Evolutionary conservation across 1,139 yeast genomes (phyloP), one percentile per base, ranked within the genome.

Genomic region (Debaryomycetaceae sp.): DNA sequence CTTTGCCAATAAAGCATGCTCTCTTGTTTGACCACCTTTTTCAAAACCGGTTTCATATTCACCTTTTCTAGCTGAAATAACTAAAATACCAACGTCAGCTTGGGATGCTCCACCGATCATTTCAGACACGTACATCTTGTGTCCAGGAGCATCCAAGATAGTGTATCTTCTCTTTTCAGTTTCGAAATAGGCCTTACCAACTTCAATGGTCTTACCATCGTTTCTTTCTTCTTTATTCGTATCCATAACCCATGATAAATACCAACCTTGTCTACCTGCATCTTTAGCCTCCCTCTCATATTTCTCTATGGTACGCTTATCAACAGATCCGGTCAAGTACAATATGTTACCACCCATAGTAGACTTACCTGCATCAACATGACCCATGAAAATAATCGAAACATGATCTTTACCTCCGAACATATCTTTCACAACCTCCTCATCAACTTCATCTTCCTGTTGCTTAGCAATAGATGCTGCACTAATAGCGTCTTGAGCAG

Each of bases 71-170:
- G 98, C 98, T 52, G 96, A 87, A 56, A 92, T 92, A 43, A 92
- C 98, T 62, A 92, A 79, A 53, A 92, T 82, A 67, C 98, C 98
- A 48, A 92, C 92, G 69, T 92, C 98, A 39, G 98, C 98, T 73
- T 92, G 99, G 33, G 98, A 89, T 9, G 98, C 98, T 66, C 98
- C 98, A 56, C 98, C 98, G 75, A 94, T 94, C 98, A 92, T 92
- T 67, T 91, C 95, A 41, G 97, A 88, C 49, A 92, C 97, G 62
- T 92, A 92, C 87, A 92, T 86, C 72, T 92, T 92, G 74, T 92
- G 99, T 37, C 99, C 99, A 49, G 99, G 99, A 6, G 99, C 99
- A 68, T 92, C 99, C 64, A 92, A 79, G 55, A 92, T 89, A 36
- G 98, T 91, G 73, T 92, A 92, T 67, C 98, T 84, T 72, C 98